Evolutionary conservation across 768 basidiomycete species (phyloP), one percentile per base, ranked within the genome.

Genomic region (Porphyrellus cyaneotinctus): DNA sequence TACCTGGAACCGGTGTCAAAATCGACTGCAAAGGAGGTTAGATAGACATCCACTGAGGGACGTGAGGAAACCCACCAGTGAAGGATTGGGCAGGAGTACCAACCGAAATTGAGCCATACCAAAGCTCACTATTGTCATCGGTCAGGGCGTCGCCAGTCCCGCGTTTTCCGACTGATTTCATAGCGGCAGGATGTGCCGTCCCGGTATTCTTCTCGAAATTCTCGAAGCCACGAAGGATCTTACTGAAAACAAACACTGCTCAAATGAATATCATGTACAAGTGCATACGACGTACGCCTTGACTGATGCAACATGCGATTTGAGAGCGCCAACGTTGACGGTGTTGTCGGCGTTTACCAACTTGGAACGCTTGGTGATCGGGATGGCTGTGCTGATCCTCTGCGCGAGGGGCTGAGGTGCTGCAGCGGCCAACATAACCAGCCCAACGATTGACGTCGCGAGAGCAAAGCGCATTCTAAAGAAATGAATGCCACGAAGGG

Each of bases 1-100:
- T 33, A 47, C 53, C 63, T 63, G 11, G 64, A 65, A 26, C 66
- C 67, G 3, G 67, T 66, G 41, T 70, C 67, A 23, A 67, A 70
- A 28, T 61, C 58, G 26, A 66, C 59, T 62, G 23, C n/a, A 22
- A 37, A 1, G 1, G 1, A 39, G 3, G 7, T 35, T 26, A n/a
- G 31, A 2, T 11, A 26, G 7, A 17, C 1, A 10, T 17, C 11
- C 6, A 12, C 23, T 14, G 10, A 0, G 2, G 5, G 26, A 6
- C 7, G 2, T 12, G 26, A 10, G 17, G 30, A 32, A 9, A 33
- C 48, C 3, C 18, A 60, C 58, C 53, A 9, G 51, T 60, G 47
- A 51, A 58, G 28, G 43, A 3, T 8, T 32, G 4, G 1, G 47
- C 15, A 38, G 60, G 60, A 2, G 54, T 62, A 3, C 60, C 58